Evolutionary conservation across 2,329 filamentous ascomycete species (phyloP).

Genomic region (Monilinia fructicola): DNA sequence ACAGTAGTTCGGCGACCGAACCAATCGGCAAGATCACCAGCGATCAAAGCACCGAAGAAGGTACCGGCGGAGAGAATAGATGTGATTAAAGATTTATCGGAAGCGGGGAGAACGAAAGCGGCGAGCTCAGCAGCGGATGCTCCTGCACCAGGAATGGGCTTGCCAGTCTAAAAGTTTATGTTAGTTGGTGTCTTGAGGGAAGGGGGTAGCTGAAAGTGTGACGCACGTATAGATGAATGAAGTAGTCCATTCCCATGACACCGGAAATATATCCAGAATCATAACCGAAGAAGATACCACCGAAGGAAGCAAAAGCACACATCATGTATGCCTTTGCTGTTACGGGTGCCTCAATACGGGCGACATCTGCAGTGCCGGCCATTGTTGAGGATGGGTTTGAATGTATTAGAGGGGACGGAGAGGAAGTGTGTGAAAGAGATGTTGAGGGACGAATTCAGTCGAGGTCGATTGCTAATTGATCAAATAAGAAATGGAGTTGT

Average conservation of each 20-base stretch:
- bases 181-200: background rate
- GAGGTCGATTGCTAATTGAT: background rate
- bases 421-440: background rate
- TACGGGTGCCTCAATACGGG: slow-evolving; percentile 65
- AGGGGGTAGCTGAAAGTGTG: slow-evolving; percentile 23
- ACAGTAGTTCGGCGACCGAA: slow-evolving; percentile 71
- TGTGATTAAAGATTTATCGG: slow-evolving; percentile 61
- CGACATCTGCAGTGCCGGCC: slow-evolving; percentile 59
- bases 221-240: slow-evolving; percentile 34
- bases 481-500: background rate
- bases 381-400: slow-evolving; percentile 11
- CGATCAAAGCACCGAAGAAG: slow-evolving; percentile 77
- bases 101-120: slow-evolving; percentile 45
- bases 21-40: slow-evolving; percentile 74
- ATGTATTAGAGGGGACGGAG: background rate
- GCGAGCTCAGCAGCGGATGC: slow-evolving; percentile 25
- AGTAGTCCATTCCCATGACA: slow-evolving; percentile 49
- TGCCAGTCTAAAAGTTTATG: slow-evolving; percentile 24
- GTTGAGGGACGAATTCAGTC: background rate
- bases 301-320: slow-evolving; percentile 69
- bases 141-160: slow-evolving; percentile 29
- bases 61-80: slow-evolving; percentile 72
- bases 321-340: slow-evolving; percentile 68
- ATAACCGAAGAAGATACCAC: slow-evolving; percentile 61
- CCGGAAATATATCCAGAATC: slow-evolving; percentile 76